These are phyloP conservation scores for Harringtonia aguacate DNA, from an alignment of 2,329 filamentous ascomycete species.

Conservation along the genomic window DNA sequence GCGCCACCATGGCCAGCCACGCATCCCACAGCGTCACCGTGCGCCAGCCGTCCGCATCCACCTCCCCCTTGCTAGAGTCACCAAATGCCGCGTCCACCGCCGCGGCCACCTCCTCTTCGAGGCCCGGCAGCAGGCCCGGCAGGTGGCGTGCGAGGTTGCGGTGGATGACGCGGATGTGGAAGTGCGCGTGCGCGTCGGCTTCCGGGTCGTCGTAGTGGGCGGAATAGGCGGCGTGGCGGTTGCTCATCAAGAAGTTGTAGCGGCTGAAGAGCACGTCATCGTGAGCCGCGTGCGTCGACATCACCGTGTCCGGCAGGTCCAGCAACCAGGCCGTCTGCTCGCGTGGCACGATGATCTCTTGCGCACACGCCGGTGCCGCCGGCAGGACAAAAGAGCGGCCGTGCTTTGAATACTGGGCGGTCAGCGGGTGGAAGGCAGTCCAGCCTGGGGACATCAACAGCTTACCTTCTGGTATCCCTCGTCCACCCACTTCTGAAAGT, in stretches of 20 bases:
- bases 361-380: conserved; percentile 26
- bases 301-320: conserved; percentile 31
- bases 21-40: conserved; percentile 32
- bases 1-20: conserved; percentile 30
- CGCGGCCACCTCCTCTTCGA: conserved; percentile 28
- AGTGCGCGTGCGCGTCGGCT: conserved; percentile 17
- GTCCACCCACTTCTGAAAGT: conserved; percentile 27
- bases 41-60: conserved; percentile 17
- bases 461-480: conserved; percentile 31
- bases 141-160: conserved; percentile 31
- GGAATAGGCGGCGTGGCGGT: conserved; percentile 7
- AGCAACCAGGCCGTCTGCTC: conserved; percentile 34
- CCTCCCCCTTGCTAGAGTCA: conserved; percentile 3
- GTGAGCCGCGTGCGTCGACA: conserved; percentile 31
- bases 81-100: conserved; percentile 24
- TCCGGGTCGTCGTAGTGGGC: background rate
- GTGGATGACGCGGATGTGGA: conserved; percentile 30
- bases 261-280: conserved; percentile 32
- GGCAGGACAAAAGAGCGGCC: conserved; percentile 30
- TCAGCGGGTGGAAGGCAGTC: background rate
- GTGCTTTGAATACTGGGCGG: conserved; percentile 27
- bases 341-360: conserved; percentile 33
- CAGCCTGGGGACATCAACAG: background rate
- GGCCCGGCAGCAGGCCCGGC: conserved; percentile 24
- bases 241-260: conserved; percentile 28